Evolutionary conservation across 2,329 filamentous ascomycete genomes (phyloP).

Genomic region (Drechslera avenae): DNA sequence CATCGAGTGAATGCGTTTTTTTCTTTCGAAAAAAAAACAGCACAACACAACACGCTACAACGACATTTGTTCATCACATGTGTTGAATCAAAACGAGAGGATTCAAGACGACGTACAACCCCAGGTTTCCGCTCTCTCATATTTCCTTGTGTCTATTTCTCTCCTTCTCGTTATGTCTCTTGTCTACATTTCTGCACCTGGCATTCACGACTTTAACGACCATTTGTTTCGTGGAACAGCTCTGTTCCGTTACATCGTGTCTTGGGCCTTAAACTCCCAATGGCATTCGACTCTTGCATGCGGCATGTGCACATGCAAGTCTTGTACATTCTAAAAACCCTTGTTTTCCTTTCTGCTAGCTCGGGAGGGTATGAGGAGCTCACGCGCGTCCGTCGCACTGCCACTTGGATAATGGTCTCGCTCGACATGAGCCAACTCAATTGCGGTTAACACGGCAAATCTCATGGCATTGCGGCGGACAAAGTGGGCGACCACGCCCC

Average conservation of each 20-base stretch:
- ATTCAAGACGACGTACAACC: conserved; percentile 6
- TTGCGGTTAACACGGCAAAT: conserved; percentile 16
- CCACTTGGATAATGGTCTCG: conserved; percentile 19
- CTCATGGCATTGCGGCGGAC: conserved; percentile 25
- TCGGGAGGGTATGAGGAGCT: conserved; percentile 19
- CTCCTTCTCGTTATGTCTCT: conserved; percentile 39
- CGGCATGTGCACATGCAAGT: conserved; percentile 42
- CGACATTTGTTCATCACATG: conserved; percentile 61
- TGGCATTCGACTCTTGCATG: conserved; percentile 48
- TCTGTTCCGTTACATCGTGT: conserved; percentile 29
- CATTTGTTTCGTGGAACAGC: conserved; percentile 31
- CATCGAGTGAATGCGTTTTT: conserved; percentile 29
- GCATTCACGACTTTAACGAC: conserved; percentile 48
- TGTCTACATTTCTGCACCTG: conserved; percentile 37
- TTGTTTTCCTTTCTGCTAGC: conserved; percentile 33
- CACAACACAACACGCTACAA: conserved; percentile 18
- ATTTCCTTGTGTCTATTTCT: conserved; percentile 42
- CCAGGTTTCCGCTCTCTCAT: conserved; percentile 18
- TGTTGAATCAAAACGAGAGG: conserved; percentile 42
- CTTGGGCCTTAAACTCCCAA: conserved; percentile 38
- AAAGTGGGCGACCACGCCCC: conserved; percentile 19
- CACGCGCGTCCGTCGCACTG: conserved; percentile 24
- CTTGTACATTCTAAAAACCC: conserved; percentile 44
- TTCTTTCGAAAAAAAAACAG: conserved; percentile 20
- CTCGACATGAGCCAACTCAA: conserved; percentile 14